phyloP scores from a whole-genome alignment of 805 yeast genomes.

The Pichia phayaonensis region DNA sequence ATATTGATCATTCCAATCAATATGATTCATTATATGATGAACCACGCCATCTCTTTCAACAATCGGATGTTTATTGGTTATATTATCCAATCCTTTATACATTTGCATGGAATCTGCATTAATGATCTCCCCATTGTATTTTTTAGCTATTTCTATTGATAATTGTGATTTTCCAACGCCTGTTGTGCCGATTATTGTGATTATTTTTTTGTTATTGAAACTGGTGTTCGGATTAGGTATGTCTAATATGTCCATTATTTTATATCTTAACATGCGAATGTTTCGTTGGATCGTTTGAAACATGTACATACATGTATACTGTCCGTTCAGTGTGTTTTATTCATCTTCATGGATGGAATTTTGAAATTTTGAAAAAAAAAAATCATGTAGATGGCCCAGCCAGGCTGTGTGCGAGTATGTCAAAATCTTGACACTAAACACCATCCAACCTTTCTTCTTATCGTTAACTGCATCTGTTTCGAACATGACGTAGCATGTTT shows the following conservation, averaged over 20 bases:
- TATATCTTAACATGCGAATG: background rate
- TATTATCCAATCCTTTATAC: constrained; percentile 61
- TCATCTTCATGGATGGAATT: too few relatives aligned
- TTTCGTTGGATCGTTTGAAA: background rate
- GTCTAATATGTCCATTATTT: background rate
- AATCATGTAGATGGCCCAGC: too few relatives aligned
- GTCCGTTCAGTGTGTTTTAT: too few relatives aligned
- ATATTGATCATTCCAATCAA: constrained; percentile 74
- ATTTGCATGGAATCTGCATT: constrained; percentile 98
- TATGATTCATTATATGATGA: constrained; percentile 86
- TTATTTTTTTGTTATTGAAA: constrained; percentile 12
- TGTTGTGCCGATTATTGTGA: constrained; percentile 63
- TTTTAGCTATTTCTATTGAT: constrained; percentile 69
- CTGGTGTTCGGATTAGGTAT: background rate
- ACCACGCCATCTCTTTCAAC: constrained; percentile 64
- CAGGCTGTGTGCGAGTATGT: too few relatives aligned
- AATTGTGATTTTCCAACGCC: constrained; percentile 95
- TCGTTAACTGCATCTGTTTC: too few relatives aligned
- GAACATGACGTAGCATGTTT: too few relatives aligned
- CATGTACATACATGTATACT: background rate
- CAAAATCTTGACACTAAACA: too few relatives aligned
- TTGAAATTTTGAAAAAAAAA: too few relatives aligned
- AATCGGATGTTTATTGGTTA: constrained; percentile 89
- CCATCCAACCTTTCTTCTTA: too few relatives aligned
- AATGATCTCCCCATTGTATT: constrained; percentile 77